Base-by-base conservation (phyloP, 2,329 filamentous ascomycete genomes). In the Colletotrichum zoysiae region DNA sequence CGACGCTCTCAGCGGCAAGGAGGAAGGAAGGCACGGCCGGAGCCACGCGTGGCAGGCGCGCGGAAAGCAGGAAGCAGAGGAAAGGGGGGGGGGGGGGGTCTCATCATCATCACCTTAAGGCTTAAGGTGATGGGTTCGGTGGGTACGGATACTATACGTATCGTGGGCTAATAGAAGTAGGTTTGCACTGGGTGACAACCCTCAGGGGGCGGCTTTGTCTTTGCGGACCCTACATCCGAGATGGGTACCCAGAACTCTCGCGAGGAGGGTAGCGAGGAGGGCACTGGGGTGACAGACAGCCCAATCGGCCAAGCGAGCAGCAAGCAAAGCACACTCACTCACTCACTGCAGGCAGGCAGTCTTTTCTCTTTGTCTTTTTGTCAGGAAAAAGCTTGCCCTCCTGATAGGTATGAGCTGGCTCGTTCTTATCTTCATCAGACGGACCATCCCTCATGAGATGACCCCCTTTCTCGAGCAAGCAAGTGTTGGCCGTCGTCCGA, bases 391-490 rank as follows among this genome's bases (percentile, higher is more conserved):
- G 30, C 4, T 30, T 4, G 30, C 30, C 30, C 30, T 30, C 30
- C 30, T 30, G 30, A 30, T 30, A n/a, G n/a, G n/a, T n/a, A 30
- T 38, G 44, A 58, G 16, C 8, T 3, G 40, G 5, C 55, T 55
- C 46, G 48, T 65, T 38, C 60, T 60, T 11, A 11, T 38, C 35
- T 9, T 65, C 46, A 65, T 60, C 55, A 48, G 67, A 60, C 38
- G 53, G 67, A 46, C n/a, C 23, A n/a, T 65, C 26, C 65, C 46
- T 14, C 42, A 59, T 38, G 40, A 63, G 35, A 18, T 40, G 26
- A 12, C 42, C 51, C 20, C 40, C 30, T 38, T 12, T 26, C 26
- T 26, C 26, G 26, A 26, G 26, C 26, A 26, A 26, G 26, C 38
- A 38, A 14, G n/a, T 14, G 8, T 48, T 48, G 44, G 46, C n/a